These are phyloP conservation scores for Fraxinus velutina DNA, from an alignment of 305 asterid genomes.

Conservation along the genomic window DNA sequence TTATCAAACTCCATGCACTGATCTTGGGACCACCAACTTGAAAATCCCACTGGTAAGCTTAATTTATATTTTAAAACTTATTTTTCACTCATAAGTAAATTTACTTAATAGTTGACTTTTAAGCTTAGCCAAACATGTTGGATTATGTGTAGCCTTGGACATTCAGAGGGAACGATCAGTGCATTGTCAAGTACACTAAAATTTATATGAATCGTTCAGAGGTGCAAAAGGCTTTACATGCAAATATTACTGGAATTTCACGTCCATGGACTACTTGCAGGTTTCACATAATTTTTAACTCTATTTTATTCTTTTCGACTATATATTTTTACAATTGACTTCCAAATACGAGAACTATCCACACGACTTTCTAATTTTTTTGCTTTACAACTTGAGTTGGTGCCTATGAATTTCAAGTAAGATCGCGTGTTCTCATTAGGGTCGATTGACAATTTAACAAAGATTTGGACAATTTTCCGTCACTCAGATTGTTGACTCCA, in stretches of 20 bases:
- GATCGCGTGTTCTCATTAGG: neutral
- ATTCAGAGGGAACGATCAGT: slow-evolving; percentile 52
- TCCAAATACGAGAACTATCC: neutral
- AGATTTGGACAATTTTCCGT: neutral
- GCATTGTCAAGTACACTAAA: slow-evolving; percentile 52
- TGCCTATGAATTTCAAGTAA: neutral
- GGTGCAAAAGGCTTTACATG: slow-evolving; percentile 61
- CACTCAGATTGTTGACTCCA: neutral
- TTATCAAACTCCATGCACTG: slow-evolving; percentile 32
- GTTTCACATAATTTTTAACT: slow-evolving; percentile 18
- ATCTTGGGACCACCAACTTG: slow-evolving; percentile 32
- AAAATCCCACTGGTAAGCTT: slow-evolving; percentile 38
- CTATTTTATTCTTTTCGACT: neutral
- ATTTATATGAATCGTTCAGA: slow-evolving; percentile 44
- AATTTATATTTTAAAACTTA: neutral
- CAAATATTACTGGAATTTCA: slow-evolving; percentile 36
- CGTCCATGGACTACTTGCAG: slow-evolving; percentile 59
- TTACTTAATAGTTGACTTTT: neutral
- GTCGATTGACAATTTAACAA: neutral
- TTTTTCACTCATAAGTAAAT: neutral
- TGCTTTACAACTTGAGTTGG: neutral
- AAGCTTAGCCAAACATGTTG: neutral
- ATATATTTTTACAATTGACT: neutral
- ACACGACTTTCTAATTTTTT: neutral
- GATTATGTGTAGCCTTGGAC: slow-evolving; percentile 33